Percentiles rank a stretch among this genome's conserved stretches.
Evolutionary conservation across 108 stramenopile species (phyloP).

Genomic region (Schizochytrium sp.): DNA sequence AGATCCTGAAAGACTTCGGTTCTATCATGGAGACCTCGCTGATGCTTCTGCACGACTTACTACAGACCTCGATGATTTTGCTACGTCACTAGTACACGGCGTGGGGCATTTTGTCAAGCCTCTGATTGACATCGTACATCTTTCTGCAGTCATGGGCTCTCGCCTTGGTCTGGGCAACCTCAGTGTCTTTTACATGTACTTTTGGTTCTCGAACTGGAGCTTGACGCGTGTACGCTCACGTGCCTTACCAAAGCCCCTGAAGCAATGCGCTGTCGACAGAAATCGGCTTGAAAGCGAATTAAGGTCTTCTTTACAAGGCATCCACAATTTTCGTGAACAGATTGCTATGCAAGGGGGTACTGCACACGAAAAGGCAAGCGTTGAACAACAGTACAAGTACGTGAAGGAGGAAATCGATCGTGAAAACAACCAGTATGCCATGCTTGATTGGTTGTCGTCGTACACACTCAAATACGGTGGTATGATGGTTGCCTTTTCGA

Average conservation of each 20-base stretch:
- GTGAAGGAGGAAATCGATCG: slow-evolving; percentile 38
- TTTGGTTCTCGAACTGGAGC: slow-evolving; percentile 44
- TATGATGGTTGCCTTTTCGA: slow-evolving; percentile 65
- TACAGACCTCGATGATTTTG: slow-evolving; percentile 31
- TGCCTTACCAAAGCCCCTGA: slow-evolving; percentile 26
- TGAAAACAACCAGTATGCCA: slow-evolving; percentile 59
- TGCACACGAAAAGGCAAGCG: slow-evolving; percentile 63
- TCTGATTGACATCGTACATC: slow-evolving; percentile 52
- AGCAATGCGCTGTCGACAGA: slow-evolving; percentile 4
- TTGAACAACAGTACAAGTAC: slow-evolving; percentile 60
- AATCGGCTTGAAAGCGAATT: slow-evolving; percentile 47
- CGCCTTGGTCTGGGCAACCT: slow-evolving; percentile 1
- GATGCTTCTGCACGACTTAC: slow-evolving; percentile 38
- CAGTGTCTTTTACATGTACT: slow-evolving; percentile 36
- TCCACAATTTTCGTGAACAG: slow-evolving; percentile 66
- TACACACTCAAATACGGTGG: slow-evolving; percentile 69
- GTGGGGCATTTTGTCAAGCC: slow-evolving; percentile 60
- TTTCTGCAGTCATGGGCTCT: slow-evolving; percentile 15
- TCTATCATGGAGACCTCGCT: background rate
- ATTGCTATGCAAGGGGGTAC: slow-evolving; percentile 68
- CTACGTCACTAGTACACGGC: slow-evolving; percentile 10
- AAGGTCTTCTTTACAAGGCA: background rate
- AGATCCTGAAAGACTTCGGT: background rate
- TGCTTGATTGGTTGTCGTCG: slow-evolving; percentile 61
- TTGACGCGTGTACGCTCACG: slow-evolving; percentile 18